A percentile compares a stretch with the other conserved stretches of the same genome.
These are phyloP conservation scores for Aspergillus pseudoglaucus DNA, from an alignment of 2,329 filamentous ascomycete genomes.

Conservation along the genomic window DNA sequence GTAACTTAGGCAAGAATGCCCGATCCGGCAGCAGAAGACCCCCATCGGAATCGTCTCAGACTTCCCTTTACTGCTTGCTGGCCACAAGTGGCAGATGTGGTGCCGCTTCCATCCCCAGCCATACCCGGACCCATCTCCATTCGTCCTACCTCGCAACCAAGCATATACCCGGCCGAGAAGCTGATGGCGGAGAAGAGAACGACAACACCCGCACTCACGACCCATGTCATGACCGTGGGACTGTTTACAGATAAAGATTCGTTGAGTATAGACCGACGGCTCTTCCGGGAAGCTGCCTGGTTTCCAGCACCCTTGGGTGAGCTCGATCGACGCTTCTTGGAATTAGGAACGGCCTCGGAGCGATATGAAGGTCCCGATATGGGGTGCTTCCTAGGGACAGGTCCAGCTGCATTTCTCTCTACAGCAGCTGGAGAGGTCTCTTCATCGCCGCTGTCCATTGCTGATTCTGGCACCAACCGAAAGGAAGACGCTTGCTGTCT, in stretches of 20 bases:
- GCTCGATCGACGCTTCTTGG: constrained; percentile 28
- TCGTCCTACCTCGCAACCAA: constrained; percentile 53
- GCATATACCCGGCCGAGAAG: constrained; percentile 58
- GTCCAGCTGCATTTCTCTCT: constrained; percentile 12
- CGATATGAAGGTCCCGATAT: constrained; percentile 10
- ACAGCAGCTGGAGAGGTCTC: constrained; percentile 14
- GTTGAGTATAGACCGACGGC: constrained; percentile 23
- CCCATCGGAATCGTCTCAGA: constrained; percentile 39
- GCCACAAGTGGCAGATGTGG: constrained; percentile 35
- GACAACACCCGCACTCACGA: constrained; percentile 59
- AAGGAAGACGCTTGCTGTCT: constrained; percentile 46
- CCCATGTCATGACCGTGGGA: constrained; percentile 60
- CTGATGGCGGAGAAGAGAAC: constrained; percentile 59
- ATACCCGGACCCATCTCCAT: constrained; percentile 40
- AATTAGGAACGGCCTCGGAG: constrained; percentile 5
- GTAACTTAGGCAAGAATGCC: constrained; percentile 29
- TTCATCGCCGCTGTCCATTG: constrained; percentile 42
- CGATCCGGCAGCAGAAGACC: constrained; percentile 30
- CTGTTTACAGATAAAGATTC: constrained; percentile 38
- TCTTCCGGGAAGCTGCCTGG: constrained; percentile 28
- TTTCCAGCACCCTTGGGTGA: constrained; percentile 36
- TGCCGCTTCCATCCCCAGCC: constrained; percentile 20
- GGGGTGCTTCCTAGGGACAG: constrained; percentile 15
- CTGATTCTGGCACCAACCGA: constrained; percentile 55
- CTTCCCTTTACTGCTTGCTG: constrained; percentile 41